phyloP scores from a whole-genome alignment of 129 eudicot genomes.

The Flaveria bidentis region DNA sequence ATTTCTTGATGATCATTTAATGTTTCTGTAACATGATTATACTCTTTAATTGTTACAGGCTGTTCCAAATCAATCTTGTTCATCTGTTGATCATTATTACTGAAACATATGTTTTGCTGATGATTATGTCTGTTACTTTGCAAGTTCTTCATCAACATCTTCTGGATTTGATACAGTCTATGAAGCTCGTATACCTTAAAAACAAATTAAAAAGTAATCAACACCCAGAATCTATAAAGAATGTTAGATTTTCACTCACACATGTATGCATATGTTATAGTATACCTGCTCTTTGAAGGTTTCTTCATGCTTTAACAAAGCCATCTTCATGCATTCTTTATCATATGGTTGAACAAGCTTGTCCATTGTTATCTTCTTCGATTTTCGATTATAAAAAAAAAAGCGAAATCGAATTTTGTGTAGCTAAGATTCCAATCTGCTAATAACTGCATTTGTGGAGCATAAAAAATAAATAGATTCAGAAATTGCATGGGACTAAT shows the following conservation, averaged over 20 bases:
- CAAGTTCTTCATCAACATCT: constrained; percentile 69
- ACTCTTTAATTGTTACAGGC: constrained; percentile 42
- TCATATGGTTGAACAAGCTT: constrained; percentile 60
- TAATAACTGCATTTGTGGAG: constrained; percentile 33
- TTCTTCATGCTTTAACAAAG: constrained; percentile 94
- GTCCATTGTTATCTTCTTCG: constrained; percentile 50
- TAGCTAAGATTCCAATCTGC: constrained; percentile 25
- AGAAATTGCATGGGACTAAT: constrained; percentile 39
- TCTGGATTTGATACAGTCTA: constrained; percentile 75
- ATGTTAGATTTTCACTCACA: background rate
- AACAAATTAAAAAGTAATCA: constrained; percentile 12
- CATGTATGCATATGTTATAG: background rate
- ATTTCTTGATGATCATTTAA: constrained; percentile 28
- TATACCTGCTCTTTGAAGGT: constrained; percentile 87
- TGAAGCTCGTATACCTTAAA: constrained; percentile 88
- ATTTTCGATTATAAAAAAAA: constrained; percentile 5
- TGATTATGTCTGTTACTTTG: constrained; percentile 20
- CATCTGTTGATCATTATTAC: constrained; percentile 26
- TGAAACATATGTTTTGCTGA: constrained; percentile 30
- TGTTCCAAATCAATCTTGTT: constrained; percentile 43
- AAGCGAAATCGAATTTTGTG: constrained; percentile 16
- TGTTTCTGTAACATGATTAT: constrained; percentile 27
- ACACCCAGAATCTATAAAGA: background rate
- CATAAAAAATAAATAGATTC: constrained; percentile 21
- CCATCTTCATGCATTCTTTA: constrained; percentile 93